Base-by-base conservation (phyloP, 176 grass and related monocot genomes). In the Microstegium vimineum region DNA sequence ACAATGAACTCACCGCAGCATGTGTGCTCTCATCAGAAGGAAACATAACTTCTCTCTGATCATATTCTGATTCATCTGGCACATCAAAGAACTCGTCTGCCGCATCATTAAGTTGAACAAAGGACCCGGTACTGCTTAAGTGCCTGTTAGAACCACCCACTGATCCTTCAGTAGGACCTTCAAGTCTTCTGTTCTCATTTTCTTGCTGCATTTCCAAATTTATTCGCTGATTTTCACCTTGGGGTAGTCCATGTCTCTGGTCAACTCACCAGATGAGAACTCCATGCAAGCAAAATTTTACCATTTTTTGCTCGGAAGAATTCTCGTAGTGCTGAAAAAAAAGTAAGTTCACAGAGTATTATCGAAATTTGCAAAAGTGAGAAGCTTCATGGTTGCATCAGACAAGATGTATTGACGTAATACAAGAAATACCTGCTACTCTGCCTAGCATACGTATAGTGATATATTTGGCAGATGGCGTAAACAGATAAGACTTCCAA, bases 11-110 rank as follows among this genome's bases (percentile, higher is more conserved):
- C 61, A 92, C 93, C 79, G 66, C 56, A 79, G 75, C 75, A 75
- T 94, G 75, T 34, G 81, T 57, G 80, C 81, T 85, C 87, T 95
- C 97, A 69, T 91, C 90, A 81, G 91, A 96, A 71, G 91, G 70
- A 94, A 94, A 96, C 60, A 78, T 59, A 63, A 43, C 71, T 71
- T 99, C 91, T 45, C 86, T 88, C 72, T 90, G 86, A 75, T 95
- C 93, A 85, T 90, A 92, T 71, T 99, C 93, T 54, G 96, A 87
- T 84, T 96, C 97, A 74, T 99, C 93, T 64, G 91, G 91, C 37
- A 99, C 90, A 74, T 99, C 97, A 87, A 96, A 99, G 81, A 99
- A 99, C 84, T 96, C 97, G 70, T 96, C 93, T 1, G 71, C 81
- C 28, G 93, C 91, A 67, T 99, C 97, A 8, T 92, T 99, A 41